phyloP scores from a whole-genome alignment of 2,329 filamentous ascomycete genomes.

The Epichloe sibirici region DNA sequence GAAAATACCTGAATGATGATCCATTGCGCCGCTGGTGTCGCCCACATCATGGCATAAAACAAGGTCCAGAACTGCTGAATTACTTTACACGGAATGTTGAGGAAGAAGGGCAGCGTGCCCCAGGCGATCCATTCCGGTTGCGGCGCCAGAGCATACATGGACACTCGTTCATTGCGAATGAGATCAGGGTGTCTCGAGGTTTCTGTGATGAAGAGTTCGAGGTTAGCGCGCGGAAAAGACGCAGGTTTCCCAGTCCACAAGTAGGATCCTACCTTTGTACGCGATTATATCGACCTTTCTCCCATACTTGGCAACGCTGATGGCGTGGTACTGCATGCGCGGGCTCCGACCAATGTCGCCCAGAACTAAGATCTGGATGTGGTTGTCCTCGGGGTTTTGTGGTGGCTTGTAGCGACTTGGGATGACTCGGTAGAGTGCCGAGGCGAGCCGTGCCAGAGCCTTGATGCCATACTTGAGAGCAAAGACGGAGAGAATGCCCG shows the following conservation, averaged over 20 bases:
- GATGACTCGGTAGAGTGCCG: constrained; percentile 13
- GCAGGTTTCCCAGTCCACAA: not conserved
- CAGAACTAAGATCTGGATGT: constrained; percentile 74
- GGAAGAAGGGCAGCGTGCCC: constrained; percentile 60
- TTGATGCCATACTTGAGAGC: constrained; percentile 15
- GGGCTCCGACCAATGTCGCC: constrained; percentile 93
- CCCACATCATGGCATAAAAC: constrained; percentile 60
- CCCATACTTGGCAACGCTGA: constrained; percentile 78
- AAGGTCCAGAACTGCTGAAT: constrained; percentile 68
- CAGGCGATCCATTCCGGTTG: constrained; percentile 56
- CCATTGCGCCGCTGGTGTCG: constrained; percentile 64
- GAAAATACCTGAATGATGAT: constrained; percentile 62
- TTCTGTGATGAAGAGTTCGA: constrained; percentile 33
- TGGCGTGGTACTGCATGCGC: constrained; percentile 95
- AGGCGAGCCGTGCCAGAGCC: constrained; percentile 13
- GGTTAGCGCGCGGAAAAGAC: not conserved
- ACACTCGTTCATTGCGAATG: constrained; percentile 53
- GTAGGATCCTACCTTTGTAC: constrained; percentile 52
- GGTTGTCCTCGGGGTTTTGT: constrained; percentile 24
- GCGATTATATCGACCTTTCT: constrained; percentile 75
- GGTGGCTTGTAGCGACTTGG: constrained; percentile 25
- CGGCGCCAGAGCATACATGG: constrained; percentile 55
- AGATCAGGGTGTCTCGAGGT: constrained; percentile 73
- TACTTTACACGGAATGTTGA: constrained; percentile 74
- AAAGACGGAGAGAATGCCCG: constrained; percentile 22